Evolutionary conservation across 129 eudicot species (phyloP).

Genomic region (Flaveria bidentis): DNA sequence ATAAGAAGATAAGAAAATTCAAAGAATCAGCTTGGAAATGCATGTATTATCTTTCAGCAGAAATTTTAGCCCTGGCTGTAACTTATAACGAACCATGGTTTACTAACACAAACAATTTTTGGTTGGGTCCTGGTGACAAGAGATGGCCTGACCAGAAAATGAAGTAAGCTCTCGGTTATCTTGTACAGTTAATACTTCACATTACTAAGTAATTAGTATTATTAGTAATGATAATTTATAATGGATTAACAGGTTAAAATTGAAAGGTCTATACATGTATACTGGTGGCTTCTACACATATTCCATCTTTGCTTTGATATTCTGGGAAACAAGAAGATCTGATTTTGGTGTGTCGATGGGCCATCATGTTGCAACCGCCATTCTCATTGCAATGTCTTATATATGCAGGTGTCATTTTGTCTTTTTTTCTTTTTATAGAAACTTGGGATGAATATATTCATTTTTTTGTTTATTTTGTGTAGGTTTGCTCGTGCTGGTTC

Average conservation of each 20-base stretch:
- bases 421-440: background rate
- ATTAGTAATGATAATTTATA: background rate
- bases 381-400: constrained; percentile 80
- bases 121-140: constrained; percentile 89
- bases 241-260: constrained; percentile 60
- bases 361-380: constrained; percentile 81
- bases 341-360: constrained; percentile 98
- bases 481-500: constrained; percentile 97
- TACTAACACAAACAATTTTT: constrained; percentile 66
- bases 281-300: constrained; percentile 85
- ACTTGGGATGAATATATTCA: background rate
- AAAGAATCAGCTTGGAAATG: constrained; percentile 99
- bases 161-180: constrained; percentile 48
- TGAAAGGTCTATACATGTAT: constrained; percentile 85
- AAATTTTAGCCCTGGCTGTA: constrained; percentile 68
- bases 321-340: constrained; percentile 97
- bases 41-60: constrained; percentile 83
- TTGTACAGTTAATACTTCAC: background rate
- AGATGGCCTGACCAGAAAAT: constrained; percentile 82
- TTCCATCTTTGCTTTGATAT: constrained; percentile 88
- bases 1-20: constrained; percentile 70
- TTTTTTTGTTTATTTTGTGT: constrained; percentile 24
- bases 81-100: constrained; percentile 93
- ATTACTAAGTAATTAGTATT: background rate
- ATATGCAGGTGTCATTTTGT: constrained; percentile 51